These are phyloP conservation scores for Suillus luteus DNA, from an alignment of 768 basidiomycete genomes.

Conservation along the genomic window DNA sequence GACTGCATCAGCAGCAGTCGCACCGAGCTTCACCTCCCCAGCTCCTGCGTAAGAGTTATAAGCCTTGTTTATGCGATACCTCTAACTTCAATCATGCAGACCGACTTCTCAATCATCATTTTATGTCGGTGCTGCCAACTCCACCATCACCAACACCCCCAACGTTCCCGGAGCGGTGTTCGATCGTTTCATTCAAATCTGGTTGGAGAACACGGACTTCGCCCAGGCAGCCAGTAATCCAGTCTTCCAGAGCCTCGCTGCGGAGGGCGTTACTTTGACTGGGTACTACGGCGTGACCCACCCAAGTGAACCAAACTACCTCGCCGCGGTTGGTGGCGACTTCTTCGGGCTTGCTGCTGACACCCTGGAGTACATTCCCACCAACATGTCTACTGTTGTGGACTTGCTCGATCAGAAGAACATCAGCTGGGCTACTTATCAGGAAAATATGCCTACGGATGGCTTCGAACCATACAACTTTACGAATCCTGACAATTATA, in stretches of 20 bases:
- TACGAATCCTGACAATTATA: slow-evolving; percentile 36
- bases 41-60: slow-evolving; percentile 28
- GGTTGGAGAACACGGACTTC: slow-evolving; percentile 67
- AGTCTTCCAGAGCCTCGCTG: slow-evolving; percentile 40
- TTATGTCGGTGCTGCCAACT: slow-evolving; percentile 45
- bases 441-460: slow-evolving; percentile 57
- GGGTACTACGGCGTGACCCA: slow-evolving; percentile 55
- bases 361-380: slow-evolving; percentile 31
- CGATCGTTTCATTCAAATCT: slow-evolving; percentile 54
- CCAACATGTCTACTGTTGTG: slow-evolving; percentile 56
- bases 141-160: slow-evolving; percentile 41
- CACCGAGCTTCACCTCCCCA: slow-evolving; percentile 31
- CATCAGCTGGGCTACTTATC: slow-evolving; percentile 63
- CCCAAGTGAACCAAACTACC: slow-evolving; percentile 65
- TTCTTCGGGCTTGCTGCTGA: slow-evolving; percentile 54
- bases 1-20: slow-evolving; percentile 25
- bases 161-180: slow-evolving; percentile 45
- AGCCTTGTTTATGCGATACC: background rate
- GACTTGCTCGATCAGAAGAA: slow-evolving; percentile 60
- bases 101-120: slow-evolving; percentile 35
- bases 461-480: slow-evolving; percentile 46
- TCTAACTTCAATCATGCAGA: slow-evolving; percentile 20
- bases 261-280: slow-evolving; percentile 49
- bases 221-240: slow-evolving; percentile 28
- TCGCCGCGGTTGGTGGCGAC: slow-evolving; percentile 50